Conservation (phyloP, 1,139 yeast species). For the Debaryomycetaceae sp. region DNA sequence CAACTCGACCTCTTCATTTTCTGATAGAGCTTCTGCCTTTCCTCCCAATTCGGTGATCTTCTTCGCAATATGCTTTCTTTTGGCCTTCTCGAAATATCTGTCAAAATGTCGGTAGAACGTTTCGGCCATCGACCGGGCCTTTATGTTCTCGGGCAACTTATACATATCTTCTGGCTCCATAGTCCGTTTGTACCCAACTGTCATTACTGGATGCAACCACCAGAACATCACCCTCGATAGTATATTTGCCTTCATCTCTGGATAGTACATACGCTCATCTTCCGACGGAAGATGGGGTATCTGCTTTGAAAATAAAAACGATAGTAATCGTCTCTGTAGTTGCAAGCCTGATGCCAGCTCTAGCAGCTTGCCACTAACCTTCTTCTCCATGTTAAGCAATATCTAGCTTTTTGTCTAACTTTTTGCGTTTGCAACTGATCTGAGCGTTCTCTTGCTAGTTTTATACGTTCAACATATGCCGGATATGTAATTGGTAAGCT, state of each 20-base stretch:
- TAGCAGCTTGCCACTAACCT: not conserved
- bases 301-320: slow-evolving; percentile 17
- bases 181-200: slow-evolving; percentile 65
- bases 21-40: slow-evolving; percentile 19
- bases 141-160: slow-evolving; percentile 47
- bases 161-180: slow-evolving; percentile 62
- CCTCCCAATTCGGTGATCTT: slow-evolving; percentile 22
- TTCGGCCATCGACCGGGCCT: slow-evolving; percentile 44
- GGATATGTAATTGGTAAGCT: no score
- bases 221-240: slow-evolving; percentile 39
- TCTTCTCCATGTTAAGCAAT: not conserved
- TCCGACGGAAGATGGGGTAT: slow-evolving; percentile 55
- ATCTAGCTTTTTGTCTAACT: no score
- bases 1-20: slow-evolving; percentile 22
- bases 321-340: slow-evolving; percentile 15
- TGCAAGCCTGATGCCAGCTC: slow-evolving; percentile 4
- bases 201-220: slow-evolving; percentile 60
- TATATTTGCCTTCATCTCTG: slow-evolving; percentile 28
- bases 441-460: no score
- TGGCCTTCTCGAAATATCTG: slow-evolving; percentile 28
- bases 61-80: slow-evolving; percentile 15
- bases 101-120: slow-evolving; percentile 30
- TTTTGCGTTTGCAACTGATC: no score
- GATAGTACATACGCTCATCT: slow-evolving; percentile 46
- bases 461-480: no score